Evolutionary conservation across 192 early-diverging fungal species (phyloP).

Genomic region (Linnemannia zychae): DNA sequence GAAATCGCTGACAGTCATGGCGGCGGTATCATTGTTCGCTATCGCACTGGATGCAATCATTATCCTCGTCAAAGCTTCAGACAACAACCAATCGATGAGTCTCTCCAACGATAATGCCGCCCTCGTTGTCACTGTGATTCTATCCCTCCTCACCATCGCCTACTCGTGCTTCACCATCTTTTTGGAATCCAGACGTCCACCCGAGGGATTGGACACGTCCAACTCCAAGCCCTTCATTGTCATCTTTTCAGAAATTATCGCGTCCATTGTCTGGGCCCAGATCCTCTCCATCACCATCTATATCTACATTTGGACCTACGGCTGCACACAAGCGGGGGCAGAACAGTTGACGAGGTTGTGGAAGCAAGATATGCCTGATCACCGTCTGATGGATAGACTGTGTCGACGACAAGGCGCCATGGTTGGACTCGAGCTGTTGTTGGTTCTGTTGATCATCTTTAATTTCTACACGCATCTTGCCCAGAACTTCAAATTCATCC

Average conservation of each 20-base stretch:
- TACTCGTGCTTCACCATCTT: slow-evolving; percentile 56
- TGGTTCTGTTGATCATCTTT: slow-evolving; percentile 46
- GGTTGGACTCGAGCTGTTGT: slow-evolving; percentile 47
- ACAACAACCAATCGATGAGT: slow-evolving; percentile 11
- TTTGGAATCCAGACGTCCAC: slow-evolving; percentile 48
- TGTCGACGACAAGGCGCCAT: slow-evolving; percentile 52
- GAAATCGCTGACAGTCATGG: slow-evolving; percentile 36
- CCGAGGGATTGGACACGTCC: slow-evolving; percentile 43
- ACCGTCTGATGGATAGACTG: slow-evolving; percentile 8
- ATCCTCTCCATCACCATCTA: slow-evolving; percentile 43
- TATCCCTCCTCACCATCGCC: slow-evolving; percentile 41
- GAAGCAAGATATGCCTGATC: slow-evolving; percentile 24
- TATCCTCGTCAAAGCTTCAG: slow-evolving; percentile 20
- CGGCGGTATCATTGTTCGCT: slow-evolving; percentile 42
- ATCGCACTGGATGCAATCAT: slow-evolving; percentile 38
- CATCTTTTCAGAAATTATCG: slow-evolving; percentile 54
- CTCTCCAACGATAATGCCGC: slow-evolving; percentile 44
- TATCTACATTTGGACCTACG: slow-evolving; percentile 56
- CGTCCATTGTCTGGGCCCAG: slow-evolving; percentile 49
- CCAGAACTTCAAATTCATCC: slow-evolving; percentile 50
- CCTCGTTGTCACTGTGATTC: slow-evolving; percentile 27
- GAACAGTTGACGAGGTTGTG: slow-evolving; percentile 17
- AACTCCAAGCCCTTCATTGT: slow-evolving; percentile 48
- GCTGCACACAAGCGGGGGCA: slow-evolving; percentile 27
- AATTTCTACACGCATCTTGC: slow-evolving; percentile 55